phyloP scores from a whole-genome alignment of 1,284 basidiomycete genomes.

The Neolentinus lepideus region DNA sequence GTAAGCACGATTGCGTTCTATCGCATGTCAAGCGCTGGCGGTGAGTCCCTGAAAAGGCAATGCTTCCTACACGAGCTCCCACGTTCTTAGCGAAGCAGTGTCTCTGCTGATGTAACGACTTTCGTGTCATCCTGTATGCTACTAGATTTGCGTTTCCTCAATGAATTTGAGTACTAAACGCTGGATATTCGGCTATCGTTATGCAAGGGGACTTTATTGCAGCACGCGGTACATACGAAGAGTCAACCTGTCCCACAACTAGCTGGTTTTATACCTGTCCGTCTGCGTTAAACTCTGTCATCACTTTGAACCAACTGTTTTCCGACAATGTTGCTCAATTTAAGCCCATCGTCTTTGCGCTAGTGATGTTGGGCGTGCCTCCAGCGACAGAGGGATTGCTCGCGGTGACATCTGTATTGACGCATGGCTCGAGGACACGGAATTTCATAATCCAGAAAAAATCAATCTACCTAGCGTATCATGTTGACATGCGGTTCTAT shows the following conservation, averaged over 20 bases:
- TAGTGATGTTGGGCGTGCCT: constrained; percentile 2
- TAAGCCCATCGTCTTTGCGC: constrained; percentile 3
- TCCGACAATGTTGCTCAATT: constrained; percentile 6
- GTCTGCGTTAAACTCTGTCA: background rate
- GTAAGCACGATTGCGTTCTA: background rate
- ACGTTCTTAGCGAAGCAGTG: background rate
- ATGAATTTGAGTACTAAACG: no score
- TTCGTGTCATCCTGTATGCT: background rate
- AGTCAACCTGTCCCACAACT: background rate
- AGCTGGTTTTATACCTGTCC: background rate
- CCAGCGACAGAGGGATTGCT: constrained; percentile 3
- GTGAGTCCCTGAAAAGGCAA: background rate
- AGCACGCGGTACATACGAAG: background rate
- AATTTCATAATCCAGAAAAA: constrained; percentile 5
- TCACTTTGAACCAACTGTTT: background rate
- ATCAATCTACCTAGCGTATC: constrained; percentile 3
- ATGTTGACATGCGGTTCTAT: constrained; percentile 2
- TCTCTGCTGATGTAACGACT: background rate
- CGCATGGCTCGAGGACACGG: constrained; percentile 5
- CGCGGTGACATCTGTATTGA: constrained; percentile 4
- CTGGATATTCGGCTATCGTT: no score
- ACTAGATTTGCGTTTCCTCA: no score
- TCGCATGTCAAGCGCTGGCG: background rate
- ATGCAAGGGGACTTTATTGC: no score
- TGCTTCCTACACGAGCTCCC: background rate